phyloP scores from a whole-genome alignment of 371 early-diverging fungal genomes.

The Dinochytrium kinnereticum region DNA sequence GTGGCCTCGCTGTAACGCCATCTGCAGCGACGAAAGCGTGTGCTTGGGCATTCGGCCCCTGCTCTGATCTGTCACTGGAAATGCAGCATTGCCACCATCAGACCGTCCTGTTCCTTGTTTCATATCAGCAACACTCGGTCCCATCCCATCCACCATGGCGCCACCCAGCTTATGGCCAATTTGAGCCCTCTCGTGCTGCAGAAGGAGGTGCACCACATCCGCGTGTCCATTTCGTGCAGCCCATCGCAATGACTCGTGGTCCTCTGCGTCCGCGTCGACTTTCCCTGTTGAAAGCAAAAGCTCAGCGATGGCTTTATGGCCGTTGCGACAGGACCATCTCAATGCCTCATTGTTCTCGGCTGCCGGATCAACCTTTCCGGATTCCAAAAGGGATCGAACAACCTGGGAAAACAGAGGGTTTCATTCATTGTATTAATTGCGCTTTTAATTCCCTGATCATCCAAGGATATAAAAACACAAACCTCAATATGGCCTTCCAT shows the following conservation, averaged over 20 bases:
- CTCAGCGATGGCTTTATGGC: background rate
- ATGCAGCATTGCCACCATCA: background rate
- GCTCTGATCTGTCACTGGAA: background rate
- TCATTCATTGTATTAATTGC: too few species aligned
- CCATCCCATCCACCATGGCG: background rate
- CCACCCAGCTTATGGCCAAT: background rate
- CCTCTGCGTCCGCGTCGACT: constrained; percentile 21
- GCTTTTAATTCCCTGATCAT: too few species aligned
- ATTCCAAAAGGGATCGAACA: background rate
- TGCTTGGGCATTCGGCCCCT: background rate
- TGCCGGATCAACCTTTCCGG: background rate
- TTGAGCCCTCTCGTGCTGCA: background rate
- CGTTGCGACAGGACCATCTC: background rate
- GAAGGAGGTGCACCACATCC: background rate
- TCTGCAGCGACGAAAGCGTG: background rate
- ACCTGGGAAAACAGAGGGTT: background rate
- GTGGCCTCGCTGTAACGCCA: constrained; percentile 5
- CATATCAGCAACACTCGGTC: background rate
- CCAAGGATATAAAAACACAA: background rate
- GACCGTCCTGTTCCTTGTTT: background rate
- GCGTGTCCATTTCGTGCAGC: constrained; percentile 12
- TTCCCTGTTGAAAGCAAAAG: constrained; percentile 23
- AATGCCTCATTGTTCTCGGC: background rate
- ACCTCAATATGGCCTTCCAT: constrained; percentile 4
- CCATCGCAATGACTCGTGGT: constrained; percentile 16